Conservation (phyloP, 2,329 filamentous ascomycete species). For the Bipolaris victoriae region DNA sequence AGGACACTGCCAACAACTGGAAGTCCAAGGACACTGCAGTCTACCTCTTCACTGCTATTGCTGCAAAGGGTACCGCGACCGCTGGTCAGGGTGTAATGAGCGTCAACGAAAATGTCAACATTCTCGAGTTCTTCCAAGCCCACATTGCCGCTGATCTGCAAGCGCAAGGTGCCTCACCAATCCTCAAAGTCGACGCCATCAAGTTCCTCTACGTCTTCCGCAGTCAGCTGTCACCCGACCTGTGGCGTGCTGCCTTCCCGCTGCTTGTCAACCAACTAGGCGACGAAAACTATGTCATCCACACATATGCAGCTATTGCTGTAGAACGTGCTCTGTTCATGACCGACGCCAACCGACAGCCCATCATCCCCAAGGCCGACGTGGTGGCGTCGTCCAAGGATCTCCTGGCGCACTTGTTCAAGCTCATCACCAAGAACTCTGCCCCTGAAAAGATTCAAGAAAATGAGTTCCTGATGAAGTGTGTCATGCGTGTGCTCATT, state of each 20-base stretch:
- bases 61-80: conserved; percentile 87
- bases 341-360: conserved; percentile 73
- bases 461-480: conserved; percentile 98
- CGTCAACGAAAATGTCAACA: conserved; percentile 79
- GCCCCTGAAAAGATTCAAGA: conserved; percentile 94
- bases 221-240: conserved; percentile 87
- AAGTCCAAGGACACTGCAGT: conserved; percentile 98
- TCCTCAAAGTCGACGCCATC: conserved; percentile 96
- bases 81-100: conserved; percentile 88
- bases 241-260: conserved; percentile 89
- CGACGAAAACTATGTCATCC: conserved; percentile 92
- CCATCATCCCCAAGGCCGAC: conserved; percentile 79
- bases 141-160: conserved; percentile 90
- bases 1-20: conserved; percentile 74
- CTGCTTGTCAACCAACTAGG: conserved; percentile 89
- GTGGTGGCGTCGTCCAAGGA: conserved; percentile 85
- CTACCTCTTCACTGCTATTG: conserved; percentile 93
- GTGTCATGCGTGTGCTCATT: conserved; percentile 95
- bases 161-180: conserved; percentile 73
- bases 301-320: conserved; percentile 95
- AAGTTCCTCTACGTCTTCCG: conserved; percentile 98
- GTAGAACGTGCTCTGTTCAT: conserved; percentile 93
- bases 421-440: conserved; percentile 82
- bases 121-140: conserved; percentile 93
- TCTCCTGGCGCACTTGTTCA: conserved; percentile 87